Percentiles rank a stretch among this genome's conserved stretches.
phyloP scores from a whole-genome alignment of 331 rosid genomes.

The Rosa hybrid region DNA sequence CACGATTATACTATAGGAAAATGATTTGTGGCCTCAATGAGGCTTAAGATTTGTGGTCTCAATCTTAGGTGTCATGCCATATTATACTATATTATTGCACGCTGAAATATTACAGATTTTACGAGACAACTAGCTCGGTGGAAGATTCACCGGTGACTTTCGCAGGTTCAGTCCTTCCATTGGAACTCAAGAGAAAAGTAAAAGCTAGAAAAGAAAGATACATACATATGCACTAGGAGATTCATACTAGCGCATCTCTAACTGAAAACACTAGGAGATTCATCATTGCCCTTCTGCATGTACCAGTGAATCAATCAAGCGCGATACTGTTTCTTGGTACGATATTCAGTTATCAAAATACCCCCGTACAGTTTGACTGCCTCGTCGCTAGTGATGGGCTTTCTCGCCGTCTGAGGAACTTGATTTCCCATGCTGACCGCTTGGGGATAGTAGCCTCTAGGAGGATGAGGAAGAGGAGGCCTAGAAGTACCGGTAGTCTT shows the following conservation, averaged over 20 bases:
- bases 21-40: no score
- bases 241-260: background rate
- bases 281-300: background rate
- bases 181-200: background rate
- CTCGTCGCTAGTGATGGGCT: slow-evolving; percentile 14
- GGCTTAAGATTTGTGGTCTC: no score
- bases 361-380: slow-evolving; percentile 9
- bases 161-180: background rate
- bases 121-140: background rate
- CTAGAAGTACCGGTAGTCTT: background rate
- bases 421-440: background rate
- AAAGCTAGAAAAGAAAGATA: background rate
- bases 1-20: background rate
- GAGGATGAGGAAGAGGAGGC: slow-evolving; percentile 6
- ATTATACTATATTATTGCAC: background rate
- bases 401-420: background rate
- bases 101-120: background rate
- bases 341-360: background rate
- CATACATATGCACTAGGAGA: background rate
- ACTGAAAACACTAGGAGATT: background rate
- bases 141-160: background rate
- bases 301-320: background rate
- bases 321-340: background rate
- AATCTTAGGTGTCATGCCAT: no score
- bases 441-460: background rate